Evolutionary conservation across 495 filamentous ascomycete species (phyloP), one percentile per base, ranked within the genome.

Genomic region (Xylaria castorea): DNA sequence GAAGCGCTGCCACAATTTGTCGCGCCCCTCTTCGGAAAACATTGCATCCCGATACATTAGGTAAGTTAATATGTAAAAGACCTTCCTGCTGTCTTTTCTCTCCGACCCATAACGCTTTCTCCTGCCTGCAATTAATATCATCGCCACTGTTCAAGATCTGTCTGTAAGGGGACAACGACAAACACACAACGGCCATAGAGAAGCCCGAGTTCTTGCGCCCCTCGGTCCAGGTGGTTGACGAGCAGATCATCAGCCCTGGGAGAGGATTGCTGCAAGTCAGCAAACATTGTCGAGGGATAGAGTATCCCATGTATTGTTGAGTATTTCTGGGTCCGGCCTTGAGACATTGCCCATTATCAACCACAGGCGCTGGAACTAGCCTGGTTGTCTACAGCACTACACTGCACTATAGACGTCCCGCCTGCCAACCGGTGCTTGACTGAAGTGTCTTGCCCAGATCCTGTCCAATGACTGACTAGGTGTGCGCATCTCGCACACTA

Each of bases 391-490:
- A 20, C 44, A 27, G 16, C 25, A 22, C 22, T 44, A 57, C 32
- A 8, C 44, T 66, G 18, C 63, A 5, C 3, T 30, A 16, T 11
- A 65, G 22, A 36, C 44, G 2, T 50, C 12, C 32, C n/a, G 11
- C 51, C 38, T 16, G 18, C 50, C 34, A 5, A n/a, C 20, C 20
- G 20, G 66, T 40, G 66, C 34, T n/a, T 20, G 32, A 44, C 50
- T 30, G 66, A 40, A 16, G 34, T 44, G 7, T 46, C 44, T 38
- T 7, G 22, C 32, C 34, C 9, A 40, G 53, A 5, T 20, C n/a
- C 40, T 38, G 67, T 27, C 67, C 53, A 61, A 70, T 70, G 67
- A 70, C 53, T 50, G 67, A 62, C 55, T 48, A 16, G 42, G 20
- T 62, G 53, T 34, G 25, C 16, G 53, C 42, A 34, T 50, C 67